Base-by-base conservation (phyloP, 75 land plant genomes). In the Selaginella tamariscina region DNA sequence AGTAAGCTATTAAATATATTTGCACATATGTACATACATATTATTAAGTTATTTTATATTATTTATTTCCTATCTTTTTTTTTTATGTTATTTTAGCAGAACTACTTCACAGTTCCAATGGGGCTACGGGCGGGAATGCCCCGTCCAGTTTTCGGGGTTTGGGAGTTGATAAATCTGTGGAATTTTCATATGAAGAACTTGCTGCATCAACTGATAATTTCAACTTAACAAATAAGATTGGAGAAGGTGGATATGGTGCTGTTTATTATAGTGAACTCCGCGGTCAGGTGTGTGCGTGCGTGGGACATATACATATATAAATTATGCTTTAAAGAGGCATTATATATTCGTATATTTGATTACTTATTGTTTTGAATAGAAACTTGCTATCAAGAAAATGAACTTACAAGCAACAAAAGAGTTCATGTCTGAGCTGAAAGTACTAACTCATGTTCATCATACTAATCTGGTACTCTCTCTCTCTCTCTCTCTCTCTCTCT, bases 251-350 rank as follows among this genome's bases (percentile, higher is more conserved):
- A 2, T 68, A 32, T 54, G 70, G 54, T 54, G 44, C 70, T 27
- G 70, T 68, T 24, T 68, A 32, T n/a, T 68, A 24, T 68, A 57
- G 70, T 8, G 76, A 68, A 68, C 22, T 39, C 20, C 64, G 29
- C 13, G 70, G 56, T 21, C 64, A 68, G 70, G 70, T 68, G 20
- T 24, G 64, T 54, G 32, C 9, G 18, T 65, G 49, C 30, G 26
- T 57, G 21, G 26, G 2, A 22, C 62, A 9, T 57, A 5, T 57
- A 21, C 62, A 57, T 49, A 20, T 11, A 11, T 11, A 49, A 11
- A 11, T 49, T 49, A 11, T 11, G 11, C 54, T 49, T 49, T 49
- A 49, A 20, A 49, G 54, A 11, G 54, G 11, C 20, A 20, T 22
- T 26, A 8, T 26, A 5, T 59, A 9, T 59, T 22, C 8, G 62